Percentiles rank a stretch among this genome's conserved stretches.
Conservation (phyloP, 352 stramenopile genomes). For the Pilasporangium apinafurcum region DNA sequence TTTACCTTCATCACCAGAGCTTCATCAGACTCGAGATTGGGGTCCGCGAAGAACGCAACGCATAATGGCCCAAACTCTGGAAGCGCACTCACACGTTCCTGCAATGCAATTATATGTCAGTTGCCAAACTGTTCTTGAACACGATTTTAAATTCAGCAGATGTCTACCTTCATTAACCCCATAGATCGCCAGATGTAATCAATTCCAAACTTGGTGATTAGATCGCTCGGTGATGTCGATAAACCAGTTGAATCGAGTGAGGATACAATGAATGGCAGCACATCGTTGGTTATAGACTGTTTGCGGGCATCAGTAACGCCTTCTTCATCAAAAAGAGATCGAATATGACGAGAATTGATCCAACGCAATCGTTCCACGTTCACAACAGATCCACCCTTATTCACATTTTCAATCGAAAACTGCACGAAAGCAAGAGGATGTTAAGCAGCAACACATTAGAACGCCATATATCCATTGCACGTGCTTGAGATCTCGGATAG, state of each 20-base stretch:
- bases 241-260: conserved; percentile 25
- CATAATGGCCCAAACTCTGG: conserved; percentile 78
- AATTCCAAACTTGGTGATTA: conserved; percentile 49
- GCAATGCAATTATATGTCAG: neutral
- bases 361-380: conserved; percentile 82
- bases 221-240: conserved; percentile 14
- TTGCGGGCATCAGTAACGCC: conserved; percentile 29
- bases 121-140: no score
- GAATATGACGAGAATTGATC: conserved; percentile 88
- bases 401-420: conserved; percentile 85
- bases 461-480: neutral
- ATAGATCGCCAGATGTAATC: conserved; percentile 74
- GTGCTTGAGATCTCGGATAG: neutral
- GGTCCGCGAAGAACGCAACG: conserved; percentile 58
- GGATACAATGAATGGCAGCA: conserved; percentile 57
- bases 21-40: conserved; percentile 43
- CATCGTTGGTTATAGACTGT: conserved; percentile 39
- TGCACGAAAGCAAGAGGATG: conserved; percentile 5
- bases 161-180: conserved; percentile 81
- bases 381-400: conserved; percentile 86
- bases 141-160: no score
- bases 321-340: conserved; percentile 58
- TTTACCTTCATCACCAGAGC: conserved; percentile 62
- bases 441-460: neutral
- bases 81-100: conserved; percentile 75